These are phyloP conservation scores for Chalciporus sphaerocephalus DNA, from an alignment of 768 basidiomycete genomes.

Conservation along the genomic window DNA sequence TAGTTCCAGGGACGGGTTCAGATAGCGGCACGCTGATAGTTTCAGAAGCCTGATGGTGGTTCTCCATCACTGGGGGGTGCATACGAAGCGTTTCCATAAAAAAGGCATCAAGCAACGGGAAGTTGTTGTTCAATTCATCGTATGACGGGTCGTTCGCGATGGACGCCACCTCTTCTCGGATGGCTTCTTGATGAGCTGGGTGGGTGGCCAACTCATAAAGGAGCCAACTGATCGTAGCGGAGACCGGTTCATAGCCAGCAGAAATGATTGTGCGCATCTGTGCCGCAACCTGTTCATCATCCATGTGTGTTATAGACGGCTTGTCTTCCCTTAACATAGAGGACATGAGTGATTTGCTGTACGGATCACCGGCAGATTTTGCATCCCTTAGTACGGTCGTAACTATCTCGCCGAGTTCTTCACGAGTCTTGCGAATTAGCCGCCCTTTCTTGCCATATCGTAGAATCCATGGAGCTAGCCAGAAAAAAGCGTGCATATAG, in stretches of 20 bases:
- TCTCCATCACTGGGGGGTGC: conserved; percentile 59
- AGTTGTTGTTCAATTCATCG: conserved; percentile 45
- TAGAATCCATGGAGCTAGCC: conserved; percentile 53
- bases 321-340: conserved; percentile 49
- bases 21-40: conserved; percentile 54
- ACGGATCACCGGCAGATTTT: conserved; percentile 40
- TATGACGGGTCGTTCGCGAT: conserved; percentile 45
- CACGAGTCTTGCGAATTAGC: conserved; percentile 51
- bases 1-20: conserved; percentile 44
- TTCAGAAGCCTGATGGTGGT: conserved; percentile 58
- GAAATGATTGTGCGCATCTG: conserved; percentile 64
- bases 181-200: conserved; percentile 46
- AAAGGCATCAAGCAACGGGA: conserved; percentile 56
- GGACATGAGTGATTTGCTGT: conserved; percentile 48
- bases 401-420: conserved; percentile 51
- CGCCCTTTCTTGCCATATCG: conserved; percentile 54
- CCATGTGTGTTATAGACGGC: conserved; percentile 37
- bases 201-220: conserved; percentile 57
- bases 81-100: conserved; percentile 59
- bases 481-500: conserved; percentile 62
- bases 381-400: conserved; percentile 53
- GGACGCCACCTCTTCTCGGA: conserved; percentile 53
- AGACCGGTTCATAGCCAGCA: conserved; percentile 45
- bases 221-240: conserved; percentile 48
- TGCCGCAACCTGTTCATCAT: conserved; percentile 49